Conservation (phyloP, 2,329 filamentous ascomycete species). For the Paecilomyces sp. region DNA sequence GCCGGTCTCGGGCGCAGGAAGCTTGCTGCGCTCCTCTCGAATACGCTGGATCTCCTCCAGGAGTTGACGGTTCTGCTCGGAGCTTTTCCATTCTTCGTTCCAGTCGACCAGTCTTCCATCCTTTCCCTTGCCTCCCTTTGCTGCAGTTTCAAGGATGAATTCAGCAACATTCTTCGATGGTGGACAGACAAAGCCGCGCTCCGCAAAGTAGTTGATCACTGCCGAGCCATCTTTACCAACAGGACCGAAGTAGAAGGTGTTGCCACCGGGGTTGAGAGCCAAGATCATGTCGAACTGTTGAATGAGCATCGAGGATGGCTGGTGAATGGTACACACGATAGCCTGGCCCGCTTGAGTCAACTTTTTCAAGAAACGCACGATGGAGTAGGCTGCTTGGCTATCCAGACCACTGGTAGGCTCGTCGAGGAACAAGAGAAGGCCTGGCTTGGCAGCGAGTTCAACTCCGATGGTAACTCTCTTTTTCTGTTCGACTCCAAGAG, state of each 20-base stretch:
- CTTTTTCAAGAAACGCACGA: conserved; percentile 63
- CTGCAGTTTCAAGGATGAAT: conserved; percentile 60
- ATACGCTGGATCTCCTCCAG: conserved; percentile 60
- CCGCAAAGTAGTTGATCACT: conserved; percentile 61
- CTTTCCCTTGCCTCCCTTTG: conserved; percentile 44
- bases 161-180: conserved; percentile 60
- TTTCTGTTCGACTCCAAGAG: conserved; percentile 61
- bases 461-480: conserved; percentile 69
- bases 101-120: conserved; percentile 58
- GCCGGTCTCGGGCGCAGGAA: conserved; percentile 36
- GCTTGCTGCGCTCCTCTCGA: conserved; percentile 49
- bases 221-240: conserved; percentile 60
- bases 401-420: conserved; percentile 67
- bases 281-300: conserved; percentile 69
- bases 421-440: conserved; percentile 62
- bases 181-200: conserved; percentile 59
- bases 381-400: conserved; percentile 61
- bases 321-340: conserved; percentile 68
- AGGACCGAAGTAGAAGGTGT: conserved; percentile 67
- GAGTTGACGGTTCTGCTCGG: conserved; percentile 52
- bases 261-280: conserved; percentile 60
- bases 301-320: conserved; percentile 62
- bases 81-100: conserved; percentile 68
- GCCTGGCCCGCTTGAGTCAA: conserved; percentile 60
- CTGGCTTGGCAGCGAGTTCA: conserved; percentile 63